Evolutionary conservation across 2,329 filamentous ascomycete genomes (phyloP).

Genomic region (Phaeosphaeriaceae sp.): DNA sequence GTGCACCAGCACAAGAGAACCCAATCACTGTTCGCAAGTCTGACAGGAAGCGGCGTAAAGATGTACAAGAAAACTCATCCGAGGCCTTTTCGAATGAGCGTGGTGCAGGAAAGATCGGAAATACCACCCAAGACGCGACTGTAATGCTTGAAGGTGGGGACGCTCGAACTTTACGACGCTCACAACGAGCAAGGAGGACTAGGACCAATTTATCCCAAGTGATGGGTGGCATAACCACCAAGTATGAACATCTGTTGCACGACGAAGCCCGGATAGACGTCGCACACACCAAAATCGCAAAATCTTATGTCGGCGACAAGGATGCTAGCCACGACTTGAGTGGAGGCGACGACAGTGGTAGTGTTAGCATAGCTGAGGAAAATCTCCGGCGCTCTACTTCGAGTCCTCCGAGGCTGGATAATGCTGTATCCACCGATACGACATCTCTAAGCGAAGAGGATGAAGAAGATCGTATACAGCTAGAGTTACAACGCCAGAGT

Average conservation of each 20-base stretch:
- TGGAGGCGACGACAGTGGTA: not conserved
- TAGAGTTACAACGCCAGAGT: not conserved
- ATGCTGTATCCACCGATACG: not conserved
- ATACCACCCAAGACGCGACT: not conserved
- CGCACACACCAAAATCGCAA: not conserved
- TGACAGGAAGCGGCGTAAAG: not conserved
- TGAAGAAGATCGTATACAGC: not conserved
- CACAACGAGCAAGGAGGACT: not conserved
- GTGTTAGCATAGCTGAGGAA: not conserved
- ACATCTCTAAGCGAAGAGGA: not conserved
- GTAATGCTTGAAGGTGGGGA: not conserved
- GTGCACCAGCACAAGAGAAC: too few relatives aligned
- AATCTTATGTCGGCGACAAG: not conserved
- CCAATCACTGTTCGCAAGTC: not conserved
- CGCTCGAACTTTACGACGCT: too few relatives aligned
- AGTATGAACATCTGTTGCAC: not conserved
- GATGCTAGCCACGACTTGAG: not conserved
- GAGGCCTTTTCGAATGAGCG: not conserved
- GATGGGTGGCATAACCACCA: not conserved
- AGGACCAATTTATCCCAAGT: not conserved
- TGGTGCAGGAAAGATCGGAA: not conserved
- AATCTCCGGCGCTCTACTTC: not conserved
- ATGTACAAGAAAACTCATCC: not conserved
- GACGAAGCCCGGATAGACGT: not conserved
- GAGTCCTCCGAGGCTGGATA: not conserved